Percentiles rank a stretch among this genome's conserved stretches.
These are phyloP conservation scores for Cladosporium colombiae DNA, from an alignment of 2,329 filamentous ascomycete species.

Conservation along the genomic window DNA sequence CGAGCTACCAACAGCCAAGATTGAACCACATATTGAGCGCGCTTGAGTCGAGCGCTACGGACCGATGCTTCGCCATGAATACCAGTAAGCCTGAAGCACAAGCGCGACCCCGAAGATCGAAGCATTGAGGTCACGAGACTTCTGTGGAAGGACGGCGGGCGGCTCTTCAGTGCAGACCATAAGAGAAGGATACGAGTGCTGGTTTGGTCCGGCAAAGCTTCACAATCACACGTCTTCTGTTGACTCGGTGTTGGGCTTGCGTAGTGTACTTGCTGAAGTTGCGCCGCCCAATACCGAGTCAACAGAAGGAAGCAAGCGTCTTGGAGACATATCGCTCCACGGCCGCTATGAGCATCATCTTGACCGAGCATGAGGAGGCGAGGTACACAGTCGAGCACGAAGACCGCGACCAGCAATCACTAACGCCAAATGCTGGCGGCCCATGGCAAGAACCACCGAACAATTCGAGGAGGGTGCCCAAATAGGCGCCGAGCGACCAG, in stretches of 20 bases:
- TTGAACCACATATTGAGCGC: neutral
- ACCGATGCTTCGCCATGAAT: neutral
- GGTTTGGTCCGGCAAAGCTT: neutral
- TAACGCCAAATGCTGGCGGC: neutral
- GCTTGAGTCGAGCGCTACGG: neutral
- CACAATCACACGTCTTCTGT: neutral
- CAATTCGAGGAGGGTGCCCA: neutral
- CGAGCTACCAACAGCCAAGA: neutral
- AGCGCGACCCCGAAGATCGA: neutral
- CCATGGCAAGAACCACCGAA: neutral
- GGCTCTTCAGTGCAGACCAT: neutral
- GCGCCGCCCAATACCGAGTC: neutral
- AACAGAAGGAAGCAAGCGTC: neutral
- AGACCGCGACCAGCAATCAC: neutral
- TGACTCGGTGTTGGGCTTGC: neutral
- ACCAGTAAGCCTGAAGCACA: neutral
- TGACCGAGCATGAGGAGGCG: neutral
- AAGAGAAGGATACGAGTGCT: neutral
- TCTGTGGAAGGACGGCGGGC: neutral
- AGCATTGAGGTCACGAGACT: neutral
- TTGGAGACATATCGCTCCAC: neutral
- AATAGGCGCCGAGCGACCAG: neutral
- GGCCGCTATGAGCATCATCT: neutral
- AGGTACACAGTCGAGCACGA: neutral
- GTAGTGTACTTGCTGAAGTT: neutral